Evolutionary conservation across 257 asterid genomes (phyloP).

Genomic region (Gynochthodes officinalis): DNA sequence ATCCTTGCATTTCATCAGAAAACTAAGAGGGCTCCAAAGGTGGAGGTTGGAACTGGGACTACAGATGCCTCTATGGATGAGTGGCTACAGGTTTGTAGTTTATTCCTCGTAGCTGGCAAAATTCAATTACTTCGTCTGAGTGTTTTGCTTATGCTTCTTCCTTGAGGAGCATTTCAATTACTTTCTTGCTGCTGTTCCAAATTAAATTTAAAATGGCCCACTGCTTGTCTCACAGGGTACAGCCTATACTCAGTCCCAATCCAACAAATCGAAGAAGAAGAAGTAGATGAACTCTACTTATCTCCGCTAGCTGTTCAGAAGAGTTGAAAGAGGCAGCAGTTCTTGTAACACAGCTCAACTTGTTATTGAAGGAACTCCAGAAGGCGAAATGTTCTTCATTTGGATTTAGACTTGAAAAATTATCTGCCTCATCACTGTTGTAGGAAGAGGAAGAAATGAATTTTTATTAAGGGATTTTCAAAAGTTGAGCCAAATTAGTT

Average conservation of each 20-base stretch:
- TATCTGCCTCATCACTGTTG: constrained; percentile 43
- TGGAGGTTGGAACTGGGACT: constrained; percentile 93
- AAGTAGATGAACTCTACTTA: constrained; percentile 43
- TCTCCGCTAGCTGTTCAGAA: constrained; percentile 25
- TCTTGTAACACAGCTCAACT: constrained; percentile 27
- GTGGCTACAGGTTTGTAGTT: constrained; percentile 83
- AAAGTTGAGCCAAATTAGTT: constrained; percentile 28
- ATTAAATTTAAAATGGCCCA: background rate
- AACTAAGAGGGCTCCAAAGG: constrained; percentile 89
- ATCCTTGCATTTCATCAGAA: constrained; percentile 43
- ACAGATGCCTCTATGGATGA: constrained; percentile 87
- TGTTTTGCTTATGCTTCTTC: background rate
- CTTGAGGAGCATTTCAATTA: too few species aligned
- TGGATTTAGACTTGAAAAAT: constrained; percentile 24
- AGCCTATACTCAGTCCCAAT: constrained; percentile 59
- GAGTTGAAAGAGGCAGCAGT: constrained; percentile 22
- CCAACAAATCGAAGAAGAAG: constrained; percentile 86
- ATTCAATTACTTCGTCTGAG: background rate
- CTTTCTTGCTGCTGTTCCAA: too few species aligned
- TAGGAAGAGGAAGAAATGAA: constrained; percentile 43
- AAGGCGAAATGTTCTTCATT: constrained; percentile 18
- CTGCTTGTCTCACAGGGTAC: constrained; percentile 58
- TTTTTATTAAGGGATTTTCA: constrained; percentile 23
- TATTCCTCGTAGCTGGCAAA: background rate
- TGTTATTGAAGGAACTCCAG: constrained; percentile 16